A percentile compares a stretch with the other conserved stretches of the same genome.
Conservation (phyloP, 116 monocot species). For the Posidonia oceanica region DNA sequence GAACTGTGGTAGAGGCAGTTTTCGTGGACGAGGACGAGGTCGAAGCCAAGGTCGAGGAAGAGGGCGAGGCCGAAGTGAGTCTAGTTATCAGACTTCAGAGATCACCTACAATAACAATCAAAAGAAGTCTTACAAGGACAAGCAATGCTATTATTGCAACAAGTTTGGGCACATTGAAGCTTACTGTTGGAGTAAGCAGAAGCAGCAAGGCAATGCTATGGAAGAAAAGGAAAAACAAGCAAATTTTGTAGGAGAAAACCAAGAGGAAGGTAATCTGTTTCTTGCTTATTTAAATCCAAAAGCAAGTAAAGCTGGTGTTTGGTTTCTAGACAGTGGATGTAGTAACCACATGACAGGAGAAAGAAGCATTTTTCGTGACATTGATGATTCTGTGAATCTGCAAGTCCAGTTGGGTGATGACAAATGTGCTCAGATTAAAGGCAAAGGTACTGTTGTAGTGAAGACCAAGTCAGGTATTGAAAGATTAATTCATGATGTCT, state of each 20-base stretch:
- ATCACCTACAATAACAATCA: no score
- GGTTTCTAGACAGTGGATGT: constrained; percentile 22
- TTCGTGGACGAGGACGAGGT: constrained; percentile 5
- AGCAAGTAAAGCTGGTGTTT: background rate
- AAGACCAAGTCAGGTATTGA: constrained; percentile 7
- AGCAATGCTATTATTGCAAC: constrained; percentile 15
- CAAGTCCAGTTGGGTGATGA: constrained; percentile 11
- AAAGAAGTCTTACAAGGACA: background rate
- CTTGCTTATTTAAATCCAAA: background rate
- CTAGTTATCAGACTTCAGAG: background rate
- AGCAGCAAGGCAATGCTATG: constrained; percentile 9
- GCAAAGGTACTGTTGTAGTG: constrained; percentile 2
- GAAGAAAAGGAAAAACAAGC: constrained; percentile 8
- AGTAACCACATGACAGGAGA: constrained; percentile 23
- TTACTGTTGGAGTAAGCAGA: constrained; percentile 8
- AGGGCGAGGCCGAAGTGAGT: background rate
- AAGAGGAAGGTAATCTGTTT: constrained; percentile 16
- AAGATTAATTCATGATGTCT: constrained; percentile 12
- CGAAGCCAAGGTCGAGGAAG: background rate
- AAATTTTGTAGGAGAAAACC: constrained; percentile 5
- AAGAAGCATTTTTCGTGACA: constrained; percentile 4
- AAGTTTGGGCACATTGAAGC: constrained; percentile 11
- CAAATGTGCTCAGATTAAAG: constrained; percentile 8
- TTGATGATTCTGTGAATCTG: constrained; percentile 17
- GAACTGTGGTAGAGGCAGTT: background rate